These are phyloP conservation scores for Linnemannia exigua DNA, from an alignment of 192 early-diverging fungal genomes.

Conservation along the genomic window DNA sequence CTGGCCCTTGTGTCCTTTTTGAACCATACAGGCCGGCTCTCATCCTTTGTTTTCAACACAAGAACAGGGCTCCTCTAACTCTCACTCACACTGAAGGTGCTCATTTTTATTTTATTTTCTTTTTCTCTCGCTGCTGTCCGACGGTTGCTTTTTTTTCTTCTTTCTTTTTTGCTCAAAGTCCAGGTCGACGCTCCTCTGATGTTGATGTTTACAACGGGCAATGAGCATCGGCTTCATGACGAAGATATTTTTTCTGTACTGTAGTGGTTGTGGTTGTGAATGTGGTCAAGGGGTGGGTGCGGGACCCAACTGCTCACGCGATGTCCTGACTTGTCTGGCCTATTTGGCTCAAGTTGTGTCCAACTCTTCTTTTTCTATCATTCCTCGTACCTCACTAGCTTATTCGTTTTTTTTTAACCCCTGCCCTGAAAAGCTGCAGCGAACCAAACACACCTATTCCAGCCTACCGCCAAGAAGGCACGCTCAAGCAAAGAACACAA, in stretches of 20 bases:
- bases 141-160: neutral
- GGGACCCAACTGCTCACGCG: neutral
- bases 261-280: neutral
- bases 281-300: neutral
- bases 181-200: neutral
- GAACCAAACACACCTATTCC: neutral
- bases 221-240: neutral
- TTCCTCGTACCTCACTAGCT: neutral
- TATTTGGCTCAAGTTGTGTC: no score
- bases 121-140: neutral
- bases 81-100: neutral
- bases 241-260: neutral
- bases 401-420: neutral
- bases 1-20: neutral
- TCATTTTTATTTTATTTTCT: neutral
- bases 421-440: no score
- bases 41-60: neutral
- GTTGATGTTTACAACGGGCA: neutral
- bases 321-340: neutral
- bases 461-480: neutral
- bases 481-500: neutral
- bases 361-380: no score
- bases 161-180: neutral
- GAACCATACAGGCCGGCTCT: neutral
- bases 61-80: neutral